Evolutionary conservation across 805 yeast genomes (phyloP).

Genomic region (Teunomyces gatunensis): DNA sequence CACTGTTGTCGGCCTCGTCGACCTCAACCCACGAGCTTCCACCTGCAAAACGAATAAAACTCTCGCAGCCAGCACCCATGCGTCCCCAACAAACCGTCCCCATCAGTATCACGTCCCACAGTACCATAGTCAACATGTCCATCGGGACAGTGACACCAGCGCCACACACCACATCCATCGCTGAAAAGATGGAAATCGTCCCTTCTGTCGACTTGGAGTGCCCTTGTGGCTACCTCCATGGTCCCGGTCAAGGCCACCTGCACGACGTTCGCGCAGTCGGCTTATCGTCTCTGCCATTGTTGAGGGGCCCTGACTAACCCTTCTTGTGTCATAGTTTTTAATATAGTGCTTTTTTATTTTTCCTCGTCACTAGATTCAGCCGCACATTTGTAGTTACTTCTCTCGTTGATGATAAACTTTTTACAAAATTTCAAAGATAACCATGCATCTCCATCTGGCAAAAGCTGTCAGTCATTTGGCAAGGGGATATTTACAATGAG

Average conservation of each 20-base stretch:
- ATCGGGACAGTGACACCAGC: slow-evolving; percentile 7
- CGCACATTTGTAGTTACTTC: neutral
- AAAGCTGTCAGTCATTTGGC: too few relatives aligned
- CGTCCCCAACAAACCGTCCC: neutral
- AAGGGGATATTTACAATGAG: too few relatives aligned
- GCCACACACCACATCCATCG: neutral
- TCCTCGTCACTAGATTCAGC: neutral
- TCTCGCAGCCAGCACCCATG: slow-evolving; percentile 9
- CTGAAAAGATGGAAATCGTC: slow-evolving; percentile 1
- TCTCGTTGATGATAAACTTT: too few relatives aligned
- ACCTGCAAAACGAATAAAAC: slow-evolving; percentile 7
- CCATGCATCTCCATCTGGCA: neutral
- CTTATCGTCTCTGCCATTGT: slow-evolving; percentile 10
- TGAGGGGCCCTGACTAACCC: slow-evolving; percentile 14
- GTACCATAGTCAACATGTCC: slow-evolving; percentile 2
- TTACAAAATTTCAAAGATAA: too few relatives aligned
- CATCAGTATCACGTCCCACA: neutral
- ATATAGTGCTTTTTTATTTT: neutral
- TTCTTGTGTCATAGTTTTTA: neutral
- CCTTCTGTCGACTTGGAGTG: slow-evolving; percentile 7
- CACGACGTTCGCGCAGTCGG: slow-evolving; percentile 14
- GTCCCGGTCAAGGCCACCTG: slow-evolving; percentile 15
- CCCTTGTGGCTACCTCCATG: slow-evolving; percentile 15
- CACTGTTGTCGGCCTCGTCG: neutral
- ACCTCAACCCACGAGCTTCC: neutral